Evolutionary conservation across 2,329 filamentous ascomycete species (phyloP).

Genomic region (Plenodomus biglobosus): DNA sequence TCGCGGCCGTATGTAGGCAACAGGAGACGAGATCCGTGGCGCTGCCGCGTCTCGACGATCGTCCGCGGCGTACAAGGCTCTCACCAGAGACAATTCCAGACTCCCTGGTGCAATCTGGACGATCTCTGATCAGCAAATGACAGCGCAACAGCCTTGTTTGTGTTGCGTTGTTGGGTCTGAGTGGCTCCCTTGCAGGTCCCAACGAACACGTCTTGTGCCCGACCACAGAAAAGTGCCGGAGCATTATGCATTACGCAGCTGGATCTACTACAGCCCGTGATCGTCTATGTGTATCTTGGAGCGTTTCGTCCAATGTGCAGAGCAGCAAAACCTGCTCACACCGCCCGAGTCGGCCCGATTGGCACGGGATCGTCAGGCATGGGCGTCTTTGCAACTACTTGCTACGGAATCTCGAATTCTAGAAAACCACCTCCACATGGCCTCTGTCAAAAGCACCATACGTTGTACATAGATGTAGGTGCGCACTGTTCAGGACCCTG

Average conservation of each 20-base stretch:
- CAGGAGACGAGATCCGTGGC: conserved; percentile 8
- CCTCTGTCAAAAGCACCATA: too few species aligned
- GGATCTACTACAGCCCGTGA: background rate
- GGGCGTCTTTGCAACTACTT: background rate
- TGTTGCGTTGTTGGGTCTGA: conserved; percentile 19
- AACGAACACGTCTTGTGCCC: background rate
- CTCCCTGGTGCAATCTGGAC: conserved; percentile 8
- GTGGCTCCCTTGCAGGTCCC: background rate
- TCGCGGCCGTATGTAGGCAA: conserved; percentile 2
- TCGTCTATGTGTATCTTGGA: background rate
- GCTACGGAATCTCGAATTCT: background rate
- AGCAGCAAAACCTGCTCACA: background rate
- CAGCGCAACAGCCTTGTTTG: conserved; percentile 24
- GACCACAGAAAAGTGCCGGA: conserved; percentile 1
- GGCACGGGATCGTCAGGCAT: background rate
- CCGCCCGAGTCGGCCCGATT: background rate
- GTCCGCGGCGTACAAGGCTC: conserved; percentile 14
- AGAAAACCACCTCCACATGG: background rate
- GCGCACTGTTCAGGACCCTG: background rate
- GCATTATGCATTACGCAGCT: background rate
- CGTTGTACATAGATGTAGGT: too few species aligned
- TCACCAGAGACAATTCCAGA: conserved; percentile 24
- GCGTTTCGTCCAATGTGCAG: background rate
- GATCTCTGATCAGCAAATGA: conserved; percentile 18
- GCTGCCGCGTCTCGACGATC: conserved; percentile 4